A percentile compares a stretch with the other conserved stretches of the same genome.
These are phyloP conservation scores for Penicillium concentricum DNA, from an alignment of 2,329 filamentous ascomycete genomes.

Conservation along the genomic window DNA sequence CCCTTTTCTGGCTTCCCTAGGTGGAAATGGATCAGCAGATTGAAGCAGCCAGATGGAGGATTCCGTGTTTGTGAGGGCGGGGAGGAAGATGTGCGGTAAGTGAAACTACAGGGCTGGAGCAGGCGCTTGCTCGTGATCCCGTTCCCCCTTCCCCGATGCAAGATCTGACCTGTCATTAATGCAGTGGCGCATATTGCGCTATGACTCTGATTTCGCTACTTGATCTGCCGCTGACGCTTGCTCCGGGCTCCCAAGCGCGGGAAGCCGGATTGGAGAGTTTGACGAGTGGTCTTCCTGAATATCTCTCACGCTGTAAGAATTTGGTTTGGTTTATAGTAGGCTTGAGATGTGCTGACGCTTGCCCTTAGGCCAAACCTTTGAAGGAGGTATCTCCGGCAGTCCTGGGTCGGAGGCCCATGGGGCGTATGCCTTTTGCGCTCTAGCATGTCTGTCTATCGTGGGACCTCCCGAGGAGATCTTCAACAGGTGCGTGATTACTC, in stretches of 20 bases:
- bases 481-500: slow-evolving; percentile 57
- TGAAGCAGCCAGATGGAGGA: slow-evolving; percentile 87
- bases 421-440: slow-evolving; percentile 91
- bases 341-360: slow-evolving; percentile 14
- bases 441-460: slow-evolving; percentile 84
- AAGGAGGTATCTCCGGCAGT: slow-evolving; percentile 85
- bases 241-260: slow-evolving; percentile 67
- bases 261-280: slow-evolving; percentile 64
- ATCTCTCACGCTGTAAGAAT: slow-evolving; percentile 73
- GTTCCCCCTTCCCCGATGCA: slow-evolving; percentile 14
- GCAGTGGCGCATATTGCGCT: slow-evolving; percentile 86
- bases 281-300: slow-evolving; percentile 71
- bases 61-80: slow-evolving; percentile 84
- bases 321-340: not conserved
- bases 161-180: slow-evolving; percentile 16
- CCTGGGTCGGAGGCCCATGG: slow-evolving; percentile 92
- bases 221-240: slow-evolving; percentile 76
- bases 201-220: slow-evolving; percentile 80
- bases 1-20: slow-evolving; percentile 25
- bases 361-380: slow-evolving; percentile 76
- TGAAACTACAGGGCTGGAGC: not conserved
- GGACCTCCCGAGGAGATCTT: slow-evolving; percentile 75
- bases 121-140: not conserved
- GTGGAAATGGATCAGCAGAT: slow-evolving; percentile 82
- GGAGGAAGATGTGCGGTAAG: slow-evolving; percentile 86